Evolutionary conservation across 202 grass and related monocot genomes (phyloP).

Genomic region (Schoenoplectus triqueter): DNA sequence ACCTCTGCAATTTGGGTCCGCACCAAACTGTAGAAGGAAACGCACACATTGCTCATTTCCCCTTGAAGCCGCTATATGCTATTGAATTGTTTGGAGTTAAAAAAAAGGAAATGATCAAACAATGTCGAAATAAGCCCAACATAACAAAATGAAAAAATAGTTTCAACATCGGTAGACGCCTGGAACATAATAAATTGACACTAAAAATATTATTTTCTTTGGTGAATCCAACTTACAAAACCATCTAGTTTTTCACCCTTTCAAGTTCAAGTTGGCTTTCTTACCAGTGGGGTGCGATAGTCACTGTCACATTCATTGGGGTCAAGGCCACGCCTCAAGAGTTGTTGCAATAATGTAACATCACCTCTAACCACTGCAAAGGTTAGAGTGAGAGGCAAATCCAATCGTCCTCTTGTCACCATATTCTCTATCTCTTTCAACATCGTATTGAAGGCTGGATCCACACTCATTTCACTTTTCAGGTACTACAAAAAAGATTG

Average conservation of each 20-base stretch:
- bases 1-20: conserved; percentile 85
- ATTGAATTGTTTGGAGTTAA: conserved; percentile 40
- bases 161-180: not conserved
- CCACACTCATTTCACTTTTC: conserved; percentile 54
- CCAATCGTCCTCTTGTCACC: conserved; percentile 71
- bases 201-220: not conserved
- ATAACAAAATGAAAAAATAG: not conserved
- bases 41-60: conserved; percentile 70
- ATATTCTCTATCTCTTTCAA: conserved; percentile 91
- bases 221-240: not conserved
- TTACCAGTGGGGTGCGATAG: conserved; percentile 75
- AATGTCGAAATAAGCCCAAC: not conserved
- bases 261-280: not conserved
- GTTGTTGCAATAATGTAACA: conserved; percentile 70
- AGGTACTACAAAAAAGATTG: conserved; percentile 55
- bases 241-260: conserved; percentile 29
- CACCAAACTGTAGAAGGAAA: conserved; percentile 72
- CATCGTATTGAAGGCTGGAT: conserved; percentile 55
- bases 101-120: not conserved
- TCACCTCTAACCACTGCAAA: conserved; percentile 85
- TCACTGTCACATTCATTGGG: conserved; percentile 83
- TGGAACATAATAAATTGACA: conserved; percentile 21
- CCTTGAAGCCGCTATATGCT: conserved; percentile 94
- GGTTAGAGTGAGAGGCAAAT: conserved; percentile 82
- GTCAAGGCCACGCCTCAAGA: conserved; percentile 75